Evolutionary conservation across 2,329 filamentous ascomycete genomes (phyloP).

Genomic region (Nemania sp.): DNA sequence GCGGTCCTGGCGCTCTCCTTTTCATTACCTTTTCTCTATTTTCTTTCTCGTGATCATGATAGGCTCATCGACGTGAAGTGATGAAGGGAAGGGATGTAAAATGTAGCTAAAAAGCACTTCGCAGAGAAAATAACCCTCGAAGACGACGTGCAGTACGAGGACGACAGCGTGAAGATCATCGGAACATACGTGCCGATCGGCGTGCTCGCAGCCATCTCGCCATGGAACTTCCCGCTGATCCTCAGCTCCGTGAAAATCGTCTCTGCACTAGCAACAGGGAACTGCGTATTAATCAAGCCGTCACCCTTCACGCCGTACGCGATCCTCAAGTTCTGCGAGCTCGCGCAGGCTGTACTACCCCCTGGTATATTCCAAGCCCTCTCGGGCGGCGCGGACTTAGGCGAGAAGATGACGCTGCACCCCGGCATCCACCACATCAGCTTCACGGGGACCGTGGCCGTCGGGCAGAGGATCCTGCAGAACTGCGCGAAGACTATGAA

Average conservation of each 20-base stretch:
- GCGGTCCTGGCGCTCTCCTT: constrained; percentile 3
- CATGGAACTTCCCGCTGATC: constrained; percentile 61
- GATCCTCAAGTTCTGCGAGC: constrained; percentile 55
- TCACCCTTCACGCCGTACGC: constrained; percentile 60
- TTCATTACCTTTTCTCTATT: neutral
- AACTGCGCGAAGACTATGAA: constrained; percentile 56
- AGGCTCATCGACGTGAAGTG: no score
- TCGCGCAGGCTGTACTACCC: constrained; percentile 53
- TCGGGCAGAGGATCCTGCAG: constrained; percentile 53
- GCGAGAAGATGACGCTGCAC: constrained; percentile 57
- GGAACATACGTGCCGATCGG: constrained; percentile 52
- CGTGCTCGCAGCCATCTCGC: constrained; percentile 58
- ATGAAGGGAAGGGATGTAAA: no score
- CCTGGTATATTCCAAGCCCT: constrained; percentile 60
- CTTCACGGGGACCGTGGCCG: constrained; percentile 60
- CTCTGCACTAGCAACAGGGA: constrained; percentile 56
- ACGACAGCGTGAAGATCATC: constrained; percentile 46
- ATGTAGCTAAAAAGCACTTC: constrained; percentile 11
- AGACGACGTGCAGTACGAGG: constrained; percentile 52
- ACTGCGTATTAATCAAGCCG: constrained; percentile 60
- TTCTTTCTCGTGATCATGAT: neutral
- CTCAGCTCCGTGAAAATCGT: constrained; percentile 55
- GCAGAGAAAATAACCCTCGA: constrained; percentile 44
- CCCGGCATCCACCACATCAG: constrained; percentile 58
- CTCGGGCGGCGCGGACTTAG: constrained; percentile 57